A percentile compares a stretch with the other conserved stretches of the same genome.
phyloP scores from a whole-genome alignment of 257 asterid species.

The Przewalskia tangutica region DNA sequence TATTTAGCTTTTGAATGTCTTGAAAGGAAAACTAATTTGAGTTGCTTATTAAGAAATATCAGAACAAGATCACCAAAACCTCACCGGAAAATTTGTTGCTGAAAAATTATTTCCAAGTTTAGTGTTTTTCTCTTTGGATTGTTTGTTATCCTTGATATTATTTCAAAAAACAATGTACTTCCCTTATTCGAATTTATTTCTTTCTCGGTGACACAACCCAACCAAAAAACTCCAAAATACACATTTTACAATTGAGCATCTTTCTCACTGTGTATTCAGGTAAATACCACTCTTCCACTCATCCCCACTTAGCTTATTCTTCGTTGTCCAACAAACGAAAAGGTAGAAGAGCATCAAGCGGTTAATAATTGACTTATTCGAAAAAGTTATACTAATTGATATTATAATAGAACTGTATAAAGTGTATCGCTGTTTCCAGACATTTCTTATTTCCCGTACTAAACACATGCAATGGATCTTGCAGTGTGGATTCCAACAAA shows the following conservation, averaged over 20 bases:
- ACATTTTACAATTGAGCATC: background rate
- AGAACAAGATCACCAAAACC: background rate
- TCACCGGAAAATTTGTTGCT: background rate
- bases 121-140: background rate
- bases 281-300: background rate
- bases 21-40: background rate
- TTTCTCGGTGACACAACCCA: background rate
- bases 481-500: background rate
- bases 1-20: background rate
- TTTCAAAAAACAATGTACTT: background rate
- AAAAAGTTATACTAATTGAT: background rate
- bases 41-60: background rate
- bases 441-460: background rate
- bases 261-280: background rate
- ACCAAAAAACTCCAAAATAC: background rate
- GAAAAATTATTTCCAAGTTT: background rate
- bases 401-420: background rate
- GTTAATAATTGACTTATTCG: background rate
- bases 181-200: background rate
- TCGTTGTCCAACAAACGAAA: background rate
- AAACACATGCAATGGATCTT: background rate
- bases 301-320: background rate
- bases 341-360: background rate
- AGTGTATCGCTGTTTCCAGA: background rate
- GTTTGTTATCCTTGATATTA: background rate